These are phyloP conservation scores for Sporobolomyces pararoseus DNA, from an alignment of 768 basidiomycete genomes.

Conservation along the genomic window DNA sequence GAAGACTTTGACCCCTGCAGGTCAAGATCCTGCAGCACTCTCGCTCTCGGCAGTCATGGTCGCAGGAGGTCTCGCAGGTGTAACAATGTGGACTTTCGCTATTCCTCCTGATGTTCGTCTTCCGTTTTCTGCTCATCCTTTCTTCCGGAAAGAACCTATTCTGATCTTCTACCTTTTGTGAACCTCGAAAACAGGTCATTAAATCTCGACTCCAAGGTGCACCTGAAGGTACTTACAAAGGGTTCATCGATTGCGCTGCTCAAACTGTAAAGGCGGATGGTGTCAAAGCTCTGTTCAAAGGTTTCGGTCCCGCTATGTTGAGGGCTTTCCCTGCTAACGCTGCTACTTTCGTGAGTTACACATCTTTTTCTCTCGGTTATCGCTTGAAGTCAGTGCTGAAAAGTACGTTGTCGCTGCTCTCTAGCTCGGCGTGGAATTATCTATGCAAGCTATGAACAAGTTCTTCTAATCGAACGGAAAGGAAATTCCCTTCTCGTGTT, in stretches of 20 bases:
- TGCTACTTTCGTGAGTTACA: conserved; percentile 79
- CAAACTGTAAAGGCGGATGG: conserved; percentile 91
- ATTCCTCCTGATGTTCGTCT: conserved; percentile 88
- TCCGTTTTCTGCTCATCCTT: neutral
- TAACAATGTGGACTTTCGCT: conserved; percentile 97
- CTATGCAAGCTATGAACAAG: conserved; percentile 73
- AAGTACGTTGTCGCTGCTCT: neutral
- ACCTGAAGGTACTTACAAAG: conserved; percentile 93
- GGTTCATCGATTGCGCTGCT: conserved; percentile 82
- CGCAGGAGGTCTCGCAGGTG: conserved; percentile 89
- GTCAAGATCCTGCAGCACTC: conserved; percentile 72
- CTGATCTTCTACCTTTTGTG: neutral
- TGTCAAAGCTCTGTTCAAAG: conserved; percentile 79
- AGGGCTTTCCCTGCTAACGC: conserved; percentile 93
- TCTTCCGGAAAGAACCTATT: neutral
- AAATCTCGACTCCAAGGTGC: conserved; percentile 96
- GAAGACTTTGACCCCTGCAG: conserved; percentile 73
- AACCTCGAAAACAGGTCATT: conserved; percentile 69
- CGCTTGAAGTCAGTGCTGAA: neutral
- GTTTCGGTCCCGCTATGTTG: conserved; percentile 95
- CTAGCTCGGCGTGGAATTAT: conserved; percentile 86
- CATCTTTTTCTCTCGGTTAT: neutral
- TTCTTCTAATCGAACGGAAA: conserved; percentile 56
- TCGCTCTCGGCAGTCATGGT: conserved; percentile 80
- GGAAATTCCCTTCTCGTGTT: no score